Evolutionary conservation across 1,284 basidiomycete species (phyloP), one percentile per base, ranked within the genome.

Genomic region (Phlebopus sp.): DNA sequence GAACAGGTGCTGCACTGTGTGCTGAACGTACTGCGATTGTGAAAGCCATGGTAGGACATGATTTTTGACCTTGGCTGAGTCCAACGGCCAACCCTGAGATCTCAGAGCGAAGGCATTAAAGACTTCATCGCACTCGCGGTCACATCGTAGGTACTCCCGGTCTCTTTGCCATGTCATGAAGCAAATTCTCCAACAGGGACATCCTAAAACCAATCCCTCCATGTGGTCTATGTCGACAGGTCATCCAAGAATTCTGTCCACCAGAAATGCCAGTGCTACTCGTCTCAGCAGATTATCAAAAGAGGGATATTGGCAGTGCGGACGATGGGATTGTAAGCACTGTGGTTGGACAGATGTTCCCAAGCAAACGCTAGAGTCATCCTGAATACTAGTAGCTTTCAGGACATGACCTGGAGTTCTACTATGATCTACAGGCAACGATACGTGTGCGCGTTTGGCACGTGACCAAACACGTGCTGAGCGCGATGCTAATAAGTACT

Each of bases 211-310:
- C 81, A 0, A 71, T 86, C 37, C 85, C 90, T 1, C 92, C 92
- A 0, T 97, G 94, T 66, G 94, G 94, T 6, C 84, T 95, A 54
- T 97, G 94, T 60, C 83, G 94, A 9, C 94, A 97, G 65, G 78
- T 95, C 46, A 79, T 97, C 44, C 83, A 92, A 47, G 94, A 97
- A 65, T 97, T 97, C 64, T 91, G 90, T 61, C 65, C 78, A 6
- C 77, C 82, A 34, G 69, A 82, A 21, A 88, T 86, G 68, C 91
- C 91, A 0, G 76, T 97, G 39, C 70, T 90, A 18, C 81, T 97
- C 49, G 77, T 93, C 9, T 83, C 87, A 0, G 77, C 77, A 1
- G 78, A 83, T 50, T 93, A 92, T 62, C 75, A 75, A 1, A 64
- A 72, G 41, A 63, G 32, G 14, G 21, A 39, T 17, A 4, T 41